These are phyloP conservation scores for Primulina eburnea DNA, from an alignment of 257 asterid genomes.

Conservation along the genomic window DNA sequence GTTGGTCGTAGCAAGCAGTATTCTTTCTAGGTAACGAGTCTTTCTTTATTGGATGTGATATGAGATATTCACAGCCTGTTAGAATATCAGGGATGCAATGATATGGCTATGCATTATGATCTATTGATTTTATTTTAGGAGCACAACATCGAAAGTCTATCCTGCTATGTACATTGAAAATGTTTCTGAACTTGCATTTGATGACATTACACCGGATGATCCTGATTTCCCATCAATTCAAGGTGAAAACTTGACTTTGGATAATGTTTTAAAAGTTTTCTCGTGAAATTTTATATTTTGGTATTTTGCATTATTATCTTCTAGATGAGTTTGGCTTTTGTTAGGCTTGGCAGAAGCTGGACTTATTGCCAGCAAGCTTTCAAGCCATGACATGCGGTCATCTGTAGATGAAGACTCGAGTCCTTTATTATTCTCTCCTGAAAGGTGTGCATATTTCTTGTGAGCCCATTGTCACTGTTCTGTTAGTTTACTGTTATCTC, in stretches of 20 bases:
- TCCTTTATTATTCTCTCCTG: slow-evolving; percentile 79
- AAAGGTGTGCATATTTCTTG: slow-evolving; percentile 47
- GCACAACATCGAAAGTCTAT: slow-evolving; percentile 79
- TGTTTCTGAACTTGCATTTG: slow-evolving; percentile 92
- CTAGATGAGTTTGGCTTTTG: slow-evolving; percentile 35
- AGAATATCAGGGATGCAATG: slow-evolving; percentile 8
- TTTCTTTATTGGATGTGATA: slow-evolving; percentile 15
- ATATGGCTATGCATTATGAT: slow-evolving; percentile 20
- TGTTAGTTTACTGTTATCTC: slow-evolving; percentile 12
- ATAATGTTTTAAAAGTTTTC: slow-evolving; percentile 23
- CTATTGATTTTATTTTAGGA: slow-evolving; percentile 44
- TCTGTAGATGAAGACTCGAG: slow-evolving; percentile 55
- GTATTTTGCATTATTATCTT: slow-evolving; percentile 20
- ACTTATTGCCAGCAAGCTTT: slow-evolving; percentile 94
- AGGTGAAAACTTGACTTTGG: slow-evolving; percentile 44
- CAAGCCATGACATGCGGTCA: slow-evolving; percentile 80
- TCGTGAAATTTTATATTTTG: neutral
- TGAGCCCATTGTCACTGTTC: slow-evolving; percentile 21
- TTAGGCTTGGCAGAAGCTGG: slow-evolving; percentile 99
- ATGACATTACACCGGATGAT: slow-evolving; percentile 87
- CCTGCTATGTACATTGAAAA: slow-evolving; percentile 99
- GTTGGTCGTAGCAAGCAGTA: slow-evolving; percentile 90
- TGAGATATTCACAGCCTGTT: slow-evolving; percentile 16
- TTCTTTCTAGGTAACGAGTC: slow-evolving; percentile 69
- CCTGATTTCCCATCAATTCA: slow-evolving; percentile 95